Base-by-base conservation (phyloP, 2,329 filamentous ascomycete genomes). In the Eutypella sp. region DNA sequence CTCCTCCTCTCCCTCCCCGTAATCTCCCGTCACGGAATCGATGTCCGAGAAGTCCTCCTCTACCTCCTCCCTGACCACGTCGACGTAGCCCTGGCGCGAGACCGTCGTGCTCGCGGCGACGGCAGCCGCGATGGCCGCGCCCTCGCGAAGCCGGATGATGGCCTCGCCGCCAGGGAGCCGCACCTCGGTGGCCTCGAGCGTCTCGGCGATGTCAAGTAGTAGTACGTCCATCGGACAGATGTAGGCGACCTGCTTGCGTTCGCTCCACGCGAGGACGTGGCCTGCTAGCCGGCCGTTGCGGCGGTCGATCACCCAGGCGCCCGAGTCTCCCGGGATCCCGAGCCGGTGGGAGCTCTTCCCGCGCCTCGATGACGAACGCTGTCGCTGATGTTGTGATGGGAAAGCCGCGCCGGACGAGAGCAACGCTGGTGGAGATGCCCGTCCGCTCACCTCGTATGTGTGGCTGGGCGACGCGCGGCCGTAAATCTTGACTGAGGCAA, bases 221-320 rank as follows among this genome's bases (percentile, higher is more conserved):
- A 96, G 70, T 2, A 96, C 78, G 47, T 96, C 88, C 92, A 97
- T 97, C 0, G 92, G 92, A 50, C 89, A 93, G 50, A 97, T 93
- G 64, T 96, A 97, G 0, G 90, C 90, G 5, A 89, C 84, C 36
- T 81, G 81, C 60, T 87, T 92, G 50, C 84, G 81, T 51, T 83
- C 79, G 55, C 86, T 92, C 83, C 87, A 95, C 0, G 92, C 92
- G 11, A 97, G 75, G 0, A 97, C 88, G 58, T 96, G 92, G 0
- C 92, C 92, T 56, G 89, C 93, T 3, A 96, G 81, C 31, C 83
- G 79, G 2, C 89, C 89, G n/a, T 83, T 75, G 5, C 78, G 76
- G 47, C 87, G 85, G 56, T 92, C 87, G 15, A 96, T 82, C 4
- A 97, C 81, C 92, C 92, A 97, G 0, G 92, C 92, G 4, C 92